Conservation (phyloP, 2,329 filamentous ascomycete genomes). For the Tricladium varicosporioides region DNA sequence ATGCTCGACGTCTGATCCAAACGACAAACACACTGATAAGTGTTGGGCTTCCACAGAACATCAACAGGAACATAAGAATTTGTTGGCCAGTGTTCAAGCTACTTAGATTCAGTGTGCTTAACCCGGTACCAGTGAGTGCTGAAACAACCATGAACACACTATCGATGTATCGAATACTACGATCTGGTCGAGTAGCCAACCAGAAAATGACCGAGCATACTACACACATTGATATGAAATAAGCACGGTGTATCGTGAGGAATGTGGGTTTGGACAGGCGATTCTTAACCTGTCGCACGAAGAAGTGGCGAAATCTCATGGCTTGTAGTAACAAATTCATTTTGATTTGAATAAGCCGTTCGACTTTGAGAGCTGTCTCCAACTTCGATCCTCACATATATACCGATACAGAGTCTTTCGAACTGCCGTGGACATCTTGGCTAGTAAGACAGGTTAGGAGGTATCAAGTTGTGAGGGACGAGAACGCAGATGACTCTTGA, state of each 20-base stretch:
- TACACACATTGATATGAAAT: slow-evolving; percentile 56
- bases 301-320: neutral
- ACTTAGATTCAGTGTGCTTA: slow-evolving; percentile 64
- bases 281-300: neutral
- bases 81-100: slow-evolving; percentile 66
- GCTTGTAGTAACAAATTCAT: neutral
- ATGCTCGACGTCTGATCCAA: slow-evolving; percentile 55
- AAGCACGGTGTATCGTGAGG: slow-evolving; percentile 61
- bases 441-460: neutral
- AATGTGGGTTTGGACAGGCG: slow-evolving; percentile 42
- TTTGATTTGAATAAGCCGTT: neutral
- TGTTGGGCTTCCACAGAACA: slow-evolving; percentile 62
- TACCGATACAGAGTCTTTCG: neutral
- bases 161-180: slow-evolving; percentile 57
- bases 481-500: neutral
- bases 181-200: slow-evolving; percentile 48
- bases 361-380: neutral
- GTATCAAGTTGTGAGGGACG: neutral
- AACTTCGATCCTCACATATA: neutral
- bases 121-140: slow-evolving; percentile 62
- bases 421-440: neutral
- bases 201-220: slow-evolving; percentile 59
- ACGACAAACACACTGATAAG: slow-evolving; percentile 64
- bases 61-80: slow-evolving; percentile 58
- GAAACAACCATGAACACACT: slow-evolving; percentile 63